Evolutionary conservation across 495 filamentous ascomycete genomes (phyloP).

Genomic region (Neurospora discreta): DNA sequence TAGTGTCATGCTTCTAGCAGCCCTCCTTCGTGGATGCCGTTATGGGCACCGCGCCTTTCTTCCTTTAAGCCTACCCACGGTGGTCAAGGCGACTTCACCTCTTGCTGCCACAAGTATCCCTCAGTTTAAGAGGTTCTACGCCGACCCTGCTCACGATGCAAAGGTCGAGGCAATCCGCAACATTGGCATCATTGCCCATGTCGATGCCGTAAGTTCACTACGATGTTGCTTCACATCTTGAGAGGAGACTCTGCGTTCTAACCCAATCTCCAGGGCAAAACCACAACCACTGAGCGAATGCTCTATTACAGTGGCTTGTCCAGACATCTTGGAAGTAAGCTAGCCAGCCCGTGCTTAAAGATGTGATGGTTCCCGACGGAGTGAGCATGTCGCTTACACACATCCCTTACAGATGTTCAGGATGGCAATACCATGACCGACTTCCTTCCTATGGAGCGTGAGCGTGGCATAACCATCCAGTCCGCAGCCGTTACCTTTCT

Average conservation of each 20-base stretch:
- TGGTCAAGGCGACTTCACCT: background rate
- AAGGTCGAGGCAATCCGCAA: conserved; percentile 57
- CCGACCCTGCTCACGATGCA: conserved; percentile 17
- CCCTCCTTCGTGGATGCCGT: conserved; percentile 5
- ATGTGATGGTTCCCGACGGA: background rate
- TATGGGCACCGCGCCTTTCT: conserved; percentile 6
- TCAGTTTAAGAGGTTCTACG: background rate
- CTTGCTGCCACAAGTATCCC: background rate
- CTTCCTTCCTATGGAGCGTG: conserved; percentile 88
- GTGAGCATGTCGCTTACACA: conserved; percentile 10
- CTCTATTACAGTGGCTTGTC: conserved; percentile 93
- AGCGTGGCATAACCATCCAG: conserved; percentile 94
- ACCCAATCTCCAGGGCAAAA: conserved; percentile 61
- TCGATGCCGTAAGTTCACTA: conserved; percentile 65
- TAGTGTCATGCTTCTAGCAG: conserved; percentile 10
- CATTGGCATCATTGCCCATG: conserved; percentile 98
- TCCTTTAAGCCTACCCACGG: background rate
- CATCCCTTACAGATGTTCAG: conserved; percentile 60
- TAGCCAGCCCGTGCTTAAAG: background rate
- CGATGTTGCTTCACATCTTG: background rate
- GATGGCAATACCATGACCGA: conserved; percentile 96
- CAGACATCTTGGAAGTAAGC: conserved; percentile 67
- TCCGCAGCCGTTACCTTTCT: conserved; percentile 92
- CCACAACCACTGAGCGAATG: conserved; percentile 98
- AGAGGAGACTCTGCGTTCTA: background rate